Percentiles rank a stretch among this genome's conserved stretches.
Evolutionary conservation across 257 asterid species (phyloP).

Genomic region (Solanum chiquidenum): DNA sequence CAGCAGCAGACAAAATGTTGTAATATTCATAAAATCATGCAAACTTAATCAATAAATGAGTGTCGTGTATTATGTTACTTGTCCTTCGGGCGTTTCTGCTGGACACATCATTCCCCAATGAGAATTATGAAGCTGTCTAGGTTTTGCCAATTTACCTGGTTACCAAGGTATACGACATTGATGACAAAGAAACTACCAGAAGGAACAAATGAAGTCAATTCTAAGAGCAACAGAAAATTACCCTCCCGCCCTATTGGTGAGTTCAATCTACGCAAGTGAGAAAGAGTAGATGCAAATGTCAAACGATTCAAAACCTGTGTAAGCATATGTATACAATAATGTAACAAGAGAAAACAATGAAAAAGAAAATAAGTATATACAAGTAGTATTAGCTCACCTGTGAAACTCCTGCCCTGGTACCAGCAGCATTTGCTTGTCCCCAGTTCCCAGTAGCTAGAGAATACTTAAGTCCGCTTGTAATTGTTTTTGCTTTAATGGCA

Average conservation of each 20-base stretch:
- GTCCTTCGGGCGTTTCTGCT: conserved; percentile 99
- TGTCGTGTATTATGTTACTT: conserved; percentile 20
- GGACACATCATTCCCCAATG: conserved; percentile 99
- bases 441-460: conserved; percentile 98
- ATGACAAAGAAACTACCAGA: neutral
- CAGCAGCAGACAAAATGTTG: conserved; percentile 1
- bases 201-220: neutral
- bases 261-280: conserved; percentile 86
- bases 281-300: conserved; percentile 95
- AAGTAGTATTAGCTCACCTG: conserved; percentile 37
- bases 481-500: conserved; percentile 95
- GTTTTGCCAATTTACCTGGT: conserved; percentile 91
- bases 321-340: conserved; percentile 1
- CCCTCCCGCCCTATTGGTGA: conserved; percentile 99
- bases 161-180: neutral
- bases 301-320: conserved; percentile 87
- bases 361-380: neutral
- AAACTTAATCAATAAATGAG: neutral
- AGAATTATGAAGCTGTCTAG: conserved; percentile 96
- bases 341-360: neutral
- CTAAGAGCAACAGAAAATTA: conserved; percentile 7
- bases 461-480: conserved; percentile 92
- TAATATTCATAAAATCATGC: neutral
- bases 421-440: conserved; percentile 99
- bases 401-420: conserved; percentile 98